Conservation (phyloP, 345 rosid species). For the Citrus glauca region DNA sequence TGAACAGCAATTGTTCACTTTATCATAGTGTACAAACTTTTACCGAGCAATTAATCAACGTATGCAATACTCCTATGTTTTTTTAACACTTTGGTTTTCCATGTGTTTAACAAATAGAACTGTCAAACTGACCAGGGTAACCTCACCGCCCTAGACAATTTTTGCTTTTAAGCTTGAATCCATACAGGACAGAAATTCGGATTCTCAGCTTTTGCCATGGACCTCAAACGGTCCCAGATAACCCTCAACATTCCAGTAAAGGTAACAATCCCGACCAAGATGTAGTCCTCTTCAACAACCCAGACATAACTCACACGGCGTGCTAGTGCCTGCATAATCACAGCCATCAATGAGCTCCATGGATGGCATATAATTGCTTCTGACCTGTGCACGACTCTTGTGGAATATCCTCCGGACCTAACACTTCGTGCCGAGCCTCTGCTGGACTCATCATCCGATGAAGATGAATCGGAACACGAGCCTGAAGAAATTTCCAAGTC, state of each 20-base stretch:
- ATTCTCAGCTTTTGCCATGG: background rate
- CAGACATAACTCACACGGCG: conserved; percentile 49
- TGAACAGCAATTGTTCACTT: background rate
- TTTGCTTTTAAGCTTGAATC: background rate
- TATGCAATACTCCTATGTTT: background rate
- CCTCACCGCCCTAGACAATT: background rate
- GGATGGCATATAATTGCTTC: conserved; percentile 47
- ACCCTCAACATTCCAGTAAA: conserved; percentile 46
- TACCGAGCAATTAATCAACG: background rate
- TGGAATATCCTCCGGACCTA: conserved; percentile 22
- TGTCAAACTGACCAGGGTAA: background rate
- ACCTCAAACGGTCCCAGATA: conserved; percentile 39
- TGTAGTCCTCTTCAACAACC: conserved; percentile 52
- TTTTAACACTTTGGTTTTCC: too few species aligned
- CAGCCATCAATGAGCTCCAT: conserved; percentile 57
- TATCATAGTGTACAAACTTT: background rate
- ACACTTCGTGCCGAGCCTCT: conserved; percentile 24
- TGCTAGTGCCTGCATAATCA: conserved; percentile 63
- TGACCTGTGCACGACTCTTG: conserved; percentile 30
- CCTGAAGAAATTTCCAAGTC: conserved; percentile 29
- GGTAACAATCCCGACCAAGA: conserved; percentile 48
- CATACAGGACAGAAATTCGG: background rate
- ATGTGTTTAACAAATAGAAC: background rate
- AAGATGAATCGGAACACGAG: conserved; percentile 18
- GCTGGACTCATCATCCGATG: conserved; percentile 49